phyloP scores from a whole-genome alignment of 805 yeast genomes.

The Blastobotrys chiropterorum region DNA sequence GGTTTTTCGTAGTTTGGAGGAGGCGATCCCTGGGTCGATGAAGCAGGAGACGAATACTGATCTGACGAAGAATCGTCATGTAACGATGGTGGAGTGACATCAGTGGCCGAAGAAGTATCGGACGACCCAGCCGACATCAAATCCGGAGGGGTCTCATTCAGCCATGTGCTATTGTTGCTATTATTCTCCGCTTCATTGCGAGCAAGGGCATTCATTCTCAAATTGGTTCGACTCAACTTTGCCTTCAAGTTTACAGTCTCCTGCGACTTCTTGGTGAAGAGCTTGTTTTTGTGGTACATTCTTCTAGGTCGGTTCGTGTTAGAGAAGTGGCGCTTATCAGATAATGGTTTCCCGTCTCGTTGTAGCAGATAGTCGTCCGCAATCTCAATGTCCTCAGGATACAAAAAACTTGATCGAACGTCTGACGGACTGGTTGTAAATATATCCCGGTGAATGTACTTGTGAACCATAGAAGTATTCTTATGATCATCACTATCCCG shows the following conservation, averaged over 20 bases:
- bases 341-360: no score
- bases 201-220: not conserved
- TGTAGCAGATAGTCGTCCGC: constrained; percentile 16
- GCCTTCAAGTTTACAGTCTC: not conserved
- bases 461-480: constrained; percentile 36
- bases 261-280: not conserved
- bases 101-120: no score
- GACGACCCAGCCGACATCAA: no score
- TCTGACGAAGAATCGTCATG: no score
- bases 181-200: not conserved
- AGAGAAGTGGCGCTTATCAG: not conserved
- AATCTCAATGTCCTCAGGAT: constrained; percentile 12
- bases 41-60: no score
- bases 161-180: no score
- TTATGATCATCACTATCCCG: no score
- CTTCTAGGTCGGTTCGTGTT: not conserved
- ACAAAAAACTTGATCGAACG: constrained; percentile 6
- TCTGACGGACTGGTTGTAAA: constrained; percentile 19
- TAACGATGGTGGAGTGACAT: no score
- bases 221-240: not conserved
- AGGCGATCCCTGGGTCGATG: no score
- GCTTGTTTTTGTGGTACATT: not conserved
- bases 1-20: no score
- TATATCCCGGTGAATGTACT: constrained; percentile 23
- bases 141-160: no score